Conservation (phyloP, 768 basidiomycete genomes). For the Collybia sordida region DNA sequence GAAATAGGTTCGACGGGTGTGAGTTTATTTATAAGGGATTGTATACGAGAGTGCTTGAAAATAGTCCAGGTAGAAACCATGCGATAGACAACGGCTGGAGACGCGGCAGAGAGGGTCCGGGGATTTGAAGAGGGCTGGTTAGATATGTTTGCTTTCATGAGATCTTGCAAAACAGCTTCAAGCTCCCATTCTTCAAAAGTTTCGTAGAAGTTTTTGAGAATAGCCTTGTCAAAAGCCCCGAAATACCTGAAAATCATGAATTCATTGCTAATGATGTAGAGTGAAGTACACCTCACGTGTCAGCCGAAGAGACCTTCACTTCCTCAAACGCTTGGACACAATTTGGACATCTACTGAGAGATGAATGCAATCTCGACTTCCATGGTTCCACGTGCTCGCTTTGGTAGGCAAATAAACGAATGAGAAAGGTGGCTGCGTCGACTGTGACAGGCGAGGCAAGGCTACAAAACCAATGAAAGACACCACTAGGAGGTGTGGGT, state of each 20-base stretch:
- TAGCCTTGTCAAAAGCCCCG: constrained; percentile 54
- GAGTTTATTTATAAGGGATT: constrained; percentile 35
- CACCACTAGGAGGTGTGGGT: constrained; percentile 32
- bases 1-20: constrained; percentile 34
- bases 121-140: constrained; percentile 11
- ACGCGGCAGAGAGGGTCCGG: constrained; percentile 37
- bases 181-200: constrained; percentile 71
- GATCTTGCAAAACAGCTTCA: constrained; percentile 44
- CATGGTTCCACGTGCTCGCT: constrained; percentile 59
- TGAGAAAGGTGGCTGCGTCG: constrained; percentile 76
- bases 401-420: constrained; percentile 80
- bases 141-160: constrained; percentile 32
- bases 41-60: constrained; percentile 49
- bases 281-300: constrained; percentile 61
- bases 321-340: constrained; percentile 71
- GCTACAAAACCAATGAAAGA: constrained; percentile 82
- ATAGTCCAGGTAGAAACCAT: constrained; percentile 61
- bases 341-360: constrained; percentile 61
- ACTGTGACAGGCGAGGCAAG: constrained; percentile 53
- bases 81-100: constrained; percentile 58
- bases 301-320: constrained; percentile 61
- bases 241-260: constrained; percentile 58
- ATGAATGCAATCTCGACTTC: constrained; percentile 54
- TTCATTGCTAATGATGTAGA: constrained; percentile 3
- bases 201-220: constrained; percentile 57